Evolutionary conservation across 1,139 yeast genomes (phyloP).

Genomic region (Taphrina deformans): DNA sequence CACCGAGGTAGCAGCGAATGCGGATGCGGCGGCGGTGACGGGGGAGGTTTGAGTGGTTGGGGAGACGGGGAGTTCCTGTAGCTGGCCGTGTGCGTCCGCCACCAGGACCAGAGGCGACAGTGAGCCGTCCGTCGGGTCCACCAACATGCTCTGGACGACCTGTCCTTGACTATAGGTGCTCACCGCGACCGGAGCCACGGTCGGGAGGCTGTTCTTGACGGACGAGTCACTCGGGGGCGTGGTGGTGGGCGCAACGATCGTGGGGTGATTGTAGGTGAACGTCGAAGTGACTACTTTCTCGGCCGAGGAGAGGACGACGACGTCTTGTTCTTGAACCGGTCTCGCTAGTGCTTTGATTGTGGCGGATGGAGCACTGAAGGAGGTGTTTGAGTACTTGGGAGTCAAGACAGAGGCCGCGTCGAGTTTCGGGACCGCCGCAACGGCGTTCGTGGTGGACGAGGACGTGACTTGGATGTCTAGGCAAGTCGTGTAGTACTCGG

Average conservation of each 20-base stretch:
- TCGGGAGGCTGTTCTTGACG: background rate
- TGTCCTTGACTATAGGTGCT: background rate
- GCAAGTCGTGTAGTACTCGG: conserved; percentile 39
- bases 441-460: background rate
- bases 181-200: background rate
- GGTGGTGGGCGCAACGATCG: background rate
- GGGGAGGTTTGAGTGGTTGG: background rate
- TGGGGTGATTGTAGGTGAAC: background rate
- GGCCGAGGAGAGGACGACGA: background rate
- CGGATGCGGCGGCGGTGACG: background rate
- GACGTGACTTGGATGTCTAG: conserved; percentile 36
- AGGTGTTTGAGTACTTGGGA: conserved; percentile 3
- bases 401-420: background rate
- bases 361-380: background rate
- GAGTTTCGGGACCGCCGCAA: background rate
- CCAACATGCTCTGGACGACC: background rate
- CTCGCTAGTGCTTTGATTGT: background rate
- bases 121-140: conserved; percentile 4
- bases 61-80: background rate
- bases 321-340: conserved; percentile 8
- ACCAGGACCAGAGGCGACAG: background rate
- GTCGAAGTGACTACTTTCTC: background rate
- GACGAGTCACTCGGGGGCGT: background rate
- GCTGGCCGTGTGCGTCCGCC: background rate
- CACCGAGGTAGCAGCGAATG: background rate